A percentile compares a stretch with the other conserved stretches of the same genome.
These are phyloP conservation scores for Pseudopyricularia cyperi DNA, from an alignment of 2,329 filamentous ascomycete species.

Conservation along the genomic window DNA sequence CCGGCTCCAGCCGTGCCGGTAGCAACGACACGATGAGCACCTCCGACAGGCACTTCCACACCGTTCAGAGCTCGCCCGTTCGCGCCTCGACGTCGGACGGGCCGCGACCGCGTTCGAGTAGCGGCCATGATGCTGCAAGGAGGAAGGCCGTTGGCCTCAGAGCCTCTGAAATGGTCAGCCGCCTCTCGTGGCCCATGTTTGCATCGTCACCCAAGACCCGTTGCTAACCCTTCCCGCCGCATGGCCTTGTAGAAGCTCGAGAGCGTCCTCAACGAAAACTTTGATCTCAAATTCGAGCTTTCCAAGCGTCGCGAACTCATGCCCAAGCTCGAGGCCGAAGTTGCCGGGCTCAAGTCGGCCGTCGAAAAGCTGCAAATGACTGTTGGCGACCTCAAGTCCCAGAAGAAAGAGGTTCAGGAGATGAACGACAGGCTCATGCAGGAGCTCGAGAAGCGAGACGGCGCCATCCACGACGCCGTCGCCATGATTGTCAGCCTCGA, in stretches of 20 bases:
- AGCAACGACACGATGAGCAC: constrained; percentile 21
- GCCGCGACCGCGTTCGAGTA: constrained; percentile 29
- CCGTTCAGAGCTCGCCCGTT: constrained; percentile 24
- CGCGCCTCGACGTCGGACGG: constrained; percentile 19
- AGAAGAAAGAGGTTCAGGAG: constrained; percentile 45
- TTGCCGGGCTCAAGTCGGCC: constrained; percentile 37
- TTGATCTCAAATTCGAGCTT: constrained; percentile 61
- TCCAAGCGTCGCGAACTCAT: constrained; percentile 57
- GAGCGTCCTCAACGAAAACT: constrained; percentile 54
- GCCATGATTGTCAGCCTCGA: constrained; percentile 56
- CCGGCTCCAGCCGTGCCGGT: constrained; percentile 19
- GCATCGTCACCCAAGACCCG: background rate
- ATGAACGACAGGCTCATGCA: constrained; percentile 43
- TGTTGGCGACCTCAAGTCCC: constrained; percentile 28
- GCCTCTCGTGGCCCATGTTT: background rate
- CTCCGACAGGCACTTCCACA: constrained; percentile 22
- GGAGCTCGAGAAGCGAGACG: constrained; percentile 55
- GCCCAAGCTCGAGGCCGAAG: constrained; percentile 40
- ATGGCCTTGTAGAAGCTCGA: constrained; percentile 49
- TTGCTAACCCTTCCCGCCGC: background rate
- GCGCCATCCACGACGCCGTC: constrained; percentile 58
- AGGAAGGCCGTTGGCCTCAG: constrained; percentile 48
- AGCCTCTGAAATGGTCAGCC: constrained; percentile 51
- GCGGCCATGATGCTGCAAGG: constrained; percentile 24
- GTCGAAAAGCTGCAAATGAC: constrained; percentile 21